Percentiles rank a stretch among this genome's conserved stretches.
phyloP scores from a whole-genome alignment of 768 basidiomycete genomes.

The Lactarius quietus region DNA sequence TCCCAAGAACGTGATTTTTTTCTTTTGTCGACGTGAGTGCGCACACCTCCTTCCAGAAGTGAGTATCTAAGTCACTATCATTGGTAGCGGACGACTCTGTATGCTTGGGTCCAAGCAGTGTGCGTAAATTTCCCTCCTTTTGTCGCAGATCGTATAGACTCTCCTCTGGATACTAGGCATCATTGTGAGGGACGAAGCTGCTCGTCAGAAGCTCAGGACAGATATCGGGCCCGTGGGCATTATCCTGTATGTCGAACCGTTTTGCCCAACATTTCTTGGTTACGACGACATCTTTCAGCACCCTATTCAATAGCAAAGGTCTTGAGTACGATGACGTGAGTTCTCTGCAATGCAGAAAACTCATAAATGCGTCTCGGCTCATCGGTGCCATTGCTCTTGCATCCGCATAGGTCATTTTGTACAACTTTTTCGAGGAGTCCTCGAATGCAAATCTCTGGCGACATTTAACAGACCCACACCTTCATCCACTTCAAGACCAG shows the following conservation, averaged over 20 bases:
- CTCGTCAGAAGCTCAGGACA: constrained; percentile 43
- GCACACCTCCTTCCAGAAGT: neutral
- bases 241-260: constrained; percentile 45
- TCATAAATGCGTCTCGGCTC: neutral
- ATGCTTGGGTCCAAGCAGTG: constrained; percentile 68
- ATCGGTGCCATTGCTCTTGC: neutral
- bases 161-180: constrained; percentile 44
- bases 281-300: constrained; percentile 31
- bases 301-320: constrained; percentile 62
- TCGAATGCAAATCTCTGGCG: constrained; percentile 33
- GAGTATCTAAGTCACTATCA: neutral
- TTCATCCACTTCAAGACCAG: neutral
- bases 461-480: neutral
- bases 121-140: constrained; percentile 29
- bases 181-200: constrained; percentile 59
- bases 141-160: neutral
- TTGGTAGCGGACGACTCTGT: constrained; percentile 42
- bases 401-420: constrained; percentile 63
- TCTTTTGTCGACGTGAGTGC: neutral
- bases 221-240: constrained; percentile 56
- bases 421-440: constrained; percentile 74
- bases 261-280: neutral
- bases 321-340: constrained; percentile 61
- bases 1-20: constrained; percentile 11
- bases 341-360: neutral